A percentile compares a stretch with the other conserved stretches of the same genome.
phyloP scores from a whole-genome alignment of 257 asterid species.

The Ehretia macrophylla region DNA sequence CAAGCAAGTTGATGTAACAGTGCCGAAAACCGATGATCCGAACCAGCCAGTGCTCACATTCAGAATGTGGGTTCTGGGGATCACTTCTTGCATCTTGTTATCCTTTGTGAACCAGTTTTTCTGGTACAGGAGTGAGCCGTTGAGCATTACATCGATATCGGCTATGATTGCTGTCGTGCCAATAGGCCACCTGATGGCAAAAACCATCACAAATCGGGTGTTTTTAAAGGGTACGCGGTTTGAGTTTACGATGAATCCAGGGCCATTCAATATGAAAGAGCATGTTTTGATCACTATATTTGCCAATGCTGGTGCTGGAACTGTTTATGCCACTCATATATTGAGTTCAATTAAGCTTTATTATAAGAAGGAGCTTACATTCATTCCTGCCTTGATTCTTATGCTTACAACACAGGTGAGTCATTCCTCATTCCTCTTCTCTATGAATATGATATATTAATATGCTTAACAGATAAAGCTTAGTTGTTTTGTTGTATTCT shows the following conservation, averaged over 20 bases:
- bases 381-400: slow-evolving; percentile 29
- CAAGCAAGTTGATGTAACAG: slow-evolving; percentile 39
- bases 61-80: slow-evolving; percentile 47
- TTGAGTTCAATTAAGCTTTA: slow-evolving; percentile 43
- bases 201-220: slow-evolving; percentile 11
- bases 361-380: slow-evolving; percentile 28
- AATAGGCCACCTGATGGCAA: slow-evolving; percentile 40
- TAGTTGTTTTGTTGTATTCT: no score
- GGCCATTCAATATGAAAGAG: slow-evolving; percentile 47
- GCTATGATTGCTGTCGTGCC: slow-evolving; percentile 46
- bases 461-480: no score
- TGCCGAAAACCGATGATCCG: slow-evolving; percentile 46
- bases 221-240: slow-evolving; percentile 27
- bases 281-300: slow-evolving; percentile 49
- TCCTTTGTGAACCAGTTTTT: slow-evolving; percentile 46
- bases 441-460: no score
- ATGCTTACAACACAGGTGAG: slow-evolving; percentile 51
- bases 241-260: slow-evolving; percentile 43
- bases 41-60: slow-evolving; percentile 33
- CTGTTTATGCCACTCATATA: slow-evolving; percentile 48
- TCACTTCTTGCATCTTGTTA: slow-evolving; percentile 20
- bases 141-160: slow-evolving; percentile 20
- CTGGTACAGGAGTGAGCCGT: slow-evolving; percentile 38
- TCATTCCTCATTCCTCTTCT: no score
- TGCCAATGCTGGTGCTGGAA: slow-evolving; percentile 48